Conservation (phyloP, 2,329 filamentous ascomycete species). For the Diaporthe capsici region DNA sequence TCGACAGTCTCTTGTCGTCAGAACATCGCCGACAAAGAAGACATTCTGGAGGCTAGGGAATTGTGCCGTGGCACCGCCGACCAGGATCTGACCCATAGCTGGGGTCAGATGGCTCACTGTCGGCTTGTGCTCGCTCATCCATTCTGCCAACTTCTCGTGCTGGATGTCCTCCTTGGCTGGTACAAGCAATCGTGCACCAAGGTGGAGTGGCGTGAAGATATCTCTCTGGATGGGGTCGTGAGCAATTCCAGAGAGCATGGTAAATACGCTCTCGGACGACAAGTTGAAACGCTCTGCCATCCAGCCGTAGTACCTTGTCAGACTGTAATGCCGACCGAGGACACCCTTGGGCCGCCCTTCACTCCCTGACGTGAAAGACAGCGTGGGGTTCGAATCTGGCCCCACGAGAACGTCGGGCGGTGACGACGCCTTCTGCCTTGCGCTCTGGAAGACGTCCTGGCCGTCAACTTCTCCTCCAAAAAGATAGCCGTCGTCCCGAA, state of each 20-base stretch:
- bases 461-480: conserved; percentile 77
- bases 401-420: conserved; percentile 83
- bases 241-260: conserved; percentile 87
- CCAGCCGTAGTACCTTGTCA: conserved; percentile 92
- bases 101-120: conserved; percentile 93
- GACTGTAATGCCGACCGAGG: conserved; percentile 85
- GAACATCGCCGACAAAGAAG: conserved; percentile 92
- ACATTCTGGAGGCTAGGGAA: conserved; percentile 84
- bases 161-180: conserved; percentile 70
- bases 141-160: conserved; percentile 88
- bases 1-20: conserved; percentile 87
- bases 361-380: conserved; percentile 81
- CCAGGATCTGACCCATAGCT: conserved; percentile 95
- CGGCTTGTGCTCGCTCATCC: conserved; percentile 82
- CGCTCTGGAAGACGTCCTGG: conserved; percentile 67
- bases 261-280: conserved; percentile 69
- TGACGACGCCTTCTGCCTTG: conserved; percentile 64
- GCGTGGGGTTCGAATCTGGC: conserved; percentile 84
- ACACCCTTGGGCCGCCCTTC: conserved; percentile 69
- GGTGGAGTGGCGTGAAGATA: conserved; percentile 39
- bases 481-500: conserved; percentile 80
- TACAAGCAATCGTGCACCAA: conserved; percentile 35
- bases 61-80: conserved; percentile 83
- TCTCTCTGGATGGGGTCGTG: conserved; percentile 71
- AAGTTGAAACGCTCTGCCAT: conserved; percentile 85